Conservation (phyloP, 2,329 filamentous ascomycete genomes). For the Rachicladosporium sp. region DNA sequence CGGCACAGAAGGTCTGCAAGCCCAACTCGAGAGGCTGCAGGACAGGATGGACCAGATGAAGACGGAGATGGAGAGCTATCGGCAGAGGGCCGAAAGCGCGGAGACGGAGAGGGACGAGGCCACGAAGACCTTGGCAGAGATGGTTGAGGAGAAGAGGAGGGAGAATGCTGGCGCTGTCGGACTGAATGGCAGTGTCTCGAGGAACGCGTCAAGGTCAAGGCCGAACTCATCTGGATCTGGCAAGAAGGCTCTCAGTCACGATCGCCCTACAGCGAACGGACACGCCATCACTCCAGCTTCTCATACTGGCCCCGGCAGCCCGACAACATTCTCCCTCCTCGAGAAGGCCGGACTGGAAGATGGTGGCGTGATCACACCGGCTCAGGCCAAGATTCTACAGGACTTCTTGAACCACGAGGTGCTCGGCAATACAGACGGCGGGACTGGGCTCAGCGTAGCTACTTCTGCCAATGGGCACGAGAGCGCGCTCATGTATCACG, state of each 20-base stretch:
- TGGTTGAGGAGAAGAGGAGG: slow-evolving; percentile 69
- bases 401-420: slow-evolving; percentile 19
- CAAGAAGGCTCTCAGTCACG: slow-evolving; percentile 7
- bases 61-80: slow-evolving; percentile 66
- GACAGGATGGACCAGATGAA: slow-evolving; percentile 71
- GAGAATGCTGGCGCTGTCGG: slow-evolving; percentile 44
- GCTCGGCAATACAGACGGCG: slow-evolving; percentile 6
- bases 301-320: slow-evolving; percentile 10
- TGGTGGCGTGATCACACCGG: slow-evolving; percentile 21
- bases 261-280: slow-evolving; percentile 12
- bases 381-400: slow-evolving; percentile 20
- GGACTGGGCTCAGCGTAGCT: background rate
- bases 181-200: slow-evolving; percentile 24
- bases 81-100: slow-evolving; percentile 61
- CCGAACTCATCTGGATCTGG: slow-evolving; percentile 7
- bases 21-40: slow-evolving; percentile 63
- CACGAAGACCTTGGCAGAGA: slow-evolving; percentile 67
- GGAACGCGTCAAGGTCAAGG: slow-evolving; percentile 6
- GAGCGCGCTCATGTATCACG: slow-evolving; percentile 16
- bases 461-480: slow-evolving; percentile 2
- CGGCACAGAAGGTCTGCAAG: slow-evolving; percentile 44
- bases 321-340: slow-evolving; percentile 17
- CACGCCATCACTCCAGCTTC: slow-evolving; percentile 9
- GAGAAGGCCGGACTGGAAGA: slow-evolving; percentile 20
- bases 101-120: slow-evolving; percentile 64